phyloP scores from a whole-genome alignment of 2,329 filamentous ascomycete genomes.

The Fusarium graminum region DNA sequence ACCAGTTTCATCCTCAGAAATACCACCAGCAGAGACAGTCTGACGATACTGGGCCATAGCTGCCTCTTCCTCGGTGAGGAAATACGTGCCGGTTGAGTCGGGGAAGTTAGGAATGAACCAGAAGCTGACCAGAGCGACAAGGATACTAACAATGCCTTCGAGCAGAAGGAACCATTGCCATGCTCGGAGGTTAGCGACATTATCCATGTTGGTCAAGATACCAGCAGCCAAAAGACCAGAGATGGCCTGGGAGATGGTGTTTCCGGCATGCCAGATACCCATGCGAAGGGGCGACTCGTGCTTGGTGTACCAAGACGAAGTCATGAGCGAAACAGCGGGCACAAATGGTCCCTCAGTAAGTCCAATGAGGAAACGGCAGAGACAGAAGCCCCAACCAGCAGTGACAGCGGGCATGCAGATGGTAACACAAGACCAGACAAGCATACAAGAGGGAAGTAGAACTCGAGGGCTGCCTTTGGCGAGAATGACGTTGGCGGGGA shows the following conservation, averaged over 20 bases:
- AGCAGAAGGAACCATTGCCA: conserved; percentile 61
- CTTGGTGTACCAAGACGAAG: conserved; percentile 63
- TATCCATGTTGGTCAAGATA: conserved; percentile 60
- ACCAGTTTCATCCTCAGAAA: conserved; percentile 55
- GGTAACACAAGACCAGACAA: conserved; percentile 59
- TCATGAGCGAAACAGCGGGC: conserved; percentile 59
- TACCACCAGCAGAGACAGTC: conserved; percentile 53
- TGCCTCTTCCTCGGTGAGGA: conserved; percentile 55
- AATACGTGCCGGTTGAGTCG: conserved; percentile 50
- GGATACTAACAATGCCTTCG: conserved; percentile 52
- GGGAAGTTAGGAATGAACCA: conserved; percentile 57
- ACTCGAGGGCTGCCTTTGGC: conserved; percentile 55
- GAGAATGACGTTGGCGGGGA: conserved; percentile 61
- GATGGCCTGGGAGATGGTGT: conserved; percentile 59
- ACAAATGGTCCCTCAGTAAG: conserved; percentile 57
- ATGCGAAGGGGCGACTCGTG: conserved; percentile 59
- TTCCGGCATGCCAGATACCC: conserved; percentile 61
- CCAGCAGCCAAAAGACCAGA: conserved; percentile 60
- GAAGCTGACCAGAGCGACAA: conserved; percentile 50
- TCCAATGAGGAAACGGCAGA: conserved; percentile 52
- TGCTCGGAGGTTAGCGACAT: conserved; percentile 50
- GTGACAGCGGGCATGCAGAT: conserved; percentile 59
- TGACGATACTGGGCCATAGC: conserved; percentile 56
- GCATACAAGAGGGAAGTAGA: conserved; percentile 56
- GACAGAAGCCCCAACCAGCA: conserved; percentile 47